A percentile compares a stretch with the other conserved stretches of the same genome.
These are phyloP conservation scores for Leccinum insolens DNA, from an alignment of 1,284 basidiomycete genomes.

Conservation along the genomic window DNA sequence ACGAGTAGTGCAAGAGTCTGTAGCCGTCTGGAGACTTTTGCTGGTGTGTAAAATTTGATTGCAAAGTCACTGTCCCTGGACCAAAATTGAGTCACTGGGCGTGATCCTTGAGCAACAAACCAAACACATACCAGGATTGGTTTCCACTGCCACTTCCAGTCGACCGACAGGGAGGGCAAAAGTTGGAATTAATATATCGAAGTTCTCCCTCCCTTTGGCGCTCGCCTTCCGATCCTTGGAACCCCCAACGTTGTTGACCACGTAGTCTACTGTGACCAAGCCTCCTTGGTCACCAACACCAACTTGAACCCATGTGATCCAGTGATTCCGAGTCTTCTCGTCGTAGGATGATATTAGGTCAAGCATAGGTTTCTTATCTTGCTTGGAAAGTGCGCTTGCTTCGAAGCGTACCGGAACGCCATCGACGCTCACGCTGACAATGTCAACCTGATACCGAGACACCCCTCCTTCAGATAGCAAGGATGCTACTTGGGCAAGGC, in stretches of 20 bases:
- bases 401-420: constrained; percentile 66
- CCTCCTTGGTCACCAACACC: constrained; percentile 54
- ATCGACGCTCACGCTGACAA: constrained; percentile 62
- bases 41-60: constrained; percentile 32
- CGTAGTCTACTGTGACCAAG: constrained; percentile 62
- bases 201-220: constrained; percentile 31
- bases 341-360: constrained; percentile 48
- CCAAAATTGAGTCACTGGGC: constrained; percentile 8
- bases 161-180: constrained; percentile 68
- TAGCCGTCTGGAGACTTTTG: constrained; percentile 29
- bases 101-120: background rate
- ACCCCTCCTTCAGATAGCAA: constrained; percentile 13
- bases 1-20: constrained; percentile 55
- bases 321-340: constrained; percentile 51
- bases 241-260: constrained; percentile 43
- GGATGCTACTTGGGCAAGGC: constrained; percentile 52
- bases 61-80: constrained; percentile 22
- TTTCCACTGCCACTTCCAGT: constrained; percentile 62
- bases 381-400: constrained; percentile 43
- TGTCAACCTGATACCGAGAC: constrained; percentile 48
- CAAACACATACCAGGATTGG: constrained; percentile 45
- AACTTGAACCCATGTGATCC: constrained; percentile 68
- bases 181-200: constrained; percentile 64
- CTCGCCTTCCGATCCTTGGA: constrained; percentile 35
- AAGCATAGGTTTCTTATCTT: constrained; percentile 37